phyloP scores from a whole-genome alignment of 371 early-diverging fungal species.

The Rhizopus delemar region DNA sequence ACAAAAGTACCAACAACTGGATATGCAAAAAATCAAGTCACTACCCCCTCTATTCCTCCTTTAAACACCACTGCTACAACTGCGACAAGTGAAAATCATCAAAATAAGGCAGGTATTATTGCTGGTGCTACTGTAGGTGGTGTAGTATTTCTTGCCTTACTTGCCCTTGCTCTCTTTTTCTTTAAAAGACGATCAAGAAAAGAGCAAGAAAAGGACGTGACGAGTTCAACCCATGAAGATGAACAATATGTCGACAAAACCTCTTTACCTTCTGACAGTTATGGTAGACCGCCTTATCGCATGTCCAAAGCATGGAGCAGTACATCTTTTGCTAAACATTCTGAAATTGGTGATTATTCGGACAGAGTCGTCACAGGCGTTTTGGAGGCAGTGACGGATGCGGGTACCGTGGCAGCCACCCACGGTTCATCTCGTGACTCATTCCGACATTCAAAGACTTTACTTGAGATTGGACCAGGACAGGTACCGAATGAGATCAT shows the following conservation, averaged over 20 bases:
- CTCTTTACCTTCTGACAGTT: background rate
- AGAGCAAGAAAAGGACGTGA: slow-evolving; percentile 9
- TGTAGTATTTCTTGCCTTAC: slow-evolving; percentile 9
- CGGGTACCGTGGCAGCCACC: slow-evolving; percentile 18
- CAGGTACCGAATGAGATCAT: slow-evolving; percentile 45
- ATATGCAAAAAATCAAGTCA: slow-evolving; percentile 6
- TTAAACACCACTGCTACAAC: background rate
- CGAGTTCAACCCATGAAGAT: slow-evolving; percentile 5
- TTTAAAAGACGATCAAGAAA: slow-evolving; percentile 12
- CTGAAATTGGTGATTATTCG: slow-evolving; percentile 40
- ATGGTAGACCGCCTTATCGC: slow-evolving; percentile 1
- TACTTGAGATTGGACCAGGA: slow-evolving; percentile 17
- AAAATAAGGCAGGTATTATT: slow-evolving; percentile 18
- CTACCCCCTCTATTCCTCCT: slow-evolving; percentile 4
- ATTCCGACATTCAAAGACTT: slow-evolving; percentile 31
- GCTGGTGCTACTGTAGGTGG: slow-evolving; percentile 31
- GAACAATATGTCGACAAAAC: background rate
- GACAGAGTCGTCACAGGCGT: slow-evolving; percentile 37
- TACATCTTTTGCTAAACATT: slow-evolving; percentile 14
- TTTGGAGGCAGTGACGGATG: slow-evolving; percentile 21
- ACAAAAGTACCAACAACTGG: slow-evolving; percentile 25
- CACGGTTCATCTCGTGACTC: slow-evolving; percentile 24
- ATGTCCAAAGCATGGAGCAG: slow-evolving; percentile 18
- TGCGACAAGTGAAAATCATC: background rate
- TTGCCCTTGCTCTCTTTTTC: slow-evolving; percentile 11